Percentiles rank a stretch among this genome's conserved stretches.
Conservation (phyloP, 2,329 filamentous ascomycete species). For the Zymoseptoria passerinii region DNA sequence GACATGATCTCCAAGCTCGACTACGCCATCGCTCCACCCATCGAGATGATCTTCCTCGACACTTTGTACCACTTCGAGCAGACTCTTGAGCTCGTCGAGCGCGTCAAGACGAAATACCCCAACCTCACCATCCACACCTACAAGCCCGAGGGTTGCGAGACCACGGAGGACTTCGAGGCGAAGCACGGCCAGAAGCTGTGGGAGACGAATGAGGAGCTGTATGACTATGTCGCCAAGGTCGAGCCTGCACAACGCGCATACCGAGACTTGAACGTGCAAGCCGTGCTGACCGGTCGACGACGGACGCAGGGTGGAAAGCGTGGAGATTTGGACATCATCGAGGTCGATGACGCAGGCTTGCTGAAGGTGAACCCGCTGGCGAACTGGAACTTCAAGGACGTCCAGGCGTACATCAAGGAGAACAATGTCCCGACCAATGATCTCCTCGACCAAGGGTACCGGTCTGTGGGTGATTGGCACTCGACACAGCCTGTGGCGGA, state of each 20-base stretch:
- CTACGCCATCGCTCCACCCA: conserved; percentile 48
- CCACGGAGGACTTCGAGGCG: conserved; percentile 66
- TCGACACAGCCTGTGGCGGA: conserved; percentile 82
- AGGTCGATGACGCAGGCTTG: conserved; percentile 82
- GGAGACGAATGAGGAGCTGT: conserved; percentile 77
- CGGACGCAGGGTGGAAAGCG: conserved; percentile 89
- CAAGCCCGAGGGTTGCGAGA: conserved; percentile 71
- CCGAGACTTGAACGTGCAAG: conserved; percentile 74
- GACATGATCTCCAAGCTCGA: conserved; percentile 66
- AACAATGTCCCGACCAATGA: conserved; percentile 90
- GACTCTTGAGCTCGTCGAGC: conserved; percentile 48
- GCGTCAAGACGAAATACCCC: conserved; percentile 67
- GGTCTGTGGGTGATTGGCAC: conserved; percentile 97
- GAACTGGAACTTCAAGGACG: conserved; percentile 86
- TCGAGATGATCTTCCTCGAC: conserved; percentile 48
- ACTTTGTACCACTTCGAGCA: conserved; percentile 46
- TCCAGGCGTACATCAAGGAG: conserved; percentile 76
- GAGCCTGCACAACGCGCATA: conserved; percentile 92
- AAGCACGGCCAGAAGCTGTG: conserved; percentile 77
- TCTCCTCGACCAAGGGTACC: conserved; percentile 88
- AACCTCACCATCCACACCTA: conserved; percentile 77
- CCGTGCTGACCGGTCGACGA: conserved; percentile 84
- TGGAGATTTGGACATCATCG: conserved; percentile 81
- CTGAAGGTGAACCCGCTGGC: conserved; percentile 97
- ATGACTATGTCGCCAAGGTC: conserved; percentile 96